A percentile compares a stretch with the other conserved stretches of the same genome.
Evolutionary conservation across 768 basidiomycete species (phyloP).

Genomic region (Obba rivulosa): DNA sequence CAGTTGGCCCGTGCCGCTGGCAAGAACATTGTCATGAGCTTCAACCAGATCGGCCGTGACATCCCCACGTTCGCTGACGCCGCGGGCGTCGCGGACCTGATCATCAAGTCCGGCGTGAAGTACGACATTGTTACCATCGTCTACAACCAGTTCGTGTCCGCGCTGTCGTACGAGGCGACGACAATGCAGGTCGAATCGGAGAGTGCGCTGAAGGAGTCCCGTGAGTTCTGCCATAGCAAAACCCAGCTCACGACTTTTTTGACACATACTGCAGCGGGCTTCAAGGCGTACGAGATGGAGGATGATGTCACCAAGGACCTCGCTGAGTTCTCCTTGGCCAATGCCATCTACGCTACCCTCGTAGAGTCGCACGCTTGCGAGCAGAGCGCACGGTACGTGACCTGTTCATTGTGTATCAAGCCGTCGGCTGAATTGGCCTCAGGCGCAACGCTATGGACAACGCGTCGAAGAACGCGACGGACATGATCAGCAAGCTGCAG

Average conservation of each 20-base stretch:
- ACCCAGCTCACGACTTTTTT: not conserved
- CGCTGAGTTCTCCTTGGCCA: constrained; percentile 92
- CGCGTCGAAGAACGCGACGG: constrained; percentile 95
- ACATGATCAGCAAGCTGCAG: constrained; percentile 84
- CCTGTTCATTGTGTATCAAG: not conserved
- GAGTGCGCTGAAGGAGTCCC: constrained; percentile 72
- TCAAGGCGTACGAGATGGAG: constrained; percentile 96
- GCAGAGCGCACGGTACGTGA: constrained; percentile 74
- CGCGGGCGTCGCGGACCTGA: constrained; percentile 87
- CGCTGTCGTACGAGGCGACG: constrained; percentile 83
- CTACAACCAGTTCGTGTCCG: constrained; percentile 84
- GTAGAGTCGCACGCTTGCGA: constrained; percentile 96
- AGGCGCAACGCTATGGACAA: constrained; percentile 99
- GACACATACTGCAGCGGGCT: constrained; percentile 53
- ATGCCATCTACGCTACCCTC: constrained; percentile 91
- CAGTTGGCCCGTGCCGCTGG: constrained; percentile 71
- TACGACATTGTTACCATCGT: constrained; percentile 82
- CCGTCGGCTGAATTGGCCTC: not conserved
- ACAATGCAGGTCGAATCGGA: constrained; percentile 77
- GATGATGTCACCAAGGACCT: constrained; percentile 93
- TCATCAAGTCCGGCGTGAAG: constrained; percentile 77
- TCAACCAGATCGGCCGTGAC: constrained; percentile 98
- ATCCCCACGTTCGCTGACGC: constrained; percentile 98
- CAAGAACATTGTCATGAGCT: constrained; percentile 71
- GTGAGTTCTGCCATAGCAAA: constrained; percentile 37